Base-by-base conservation (phyloP, 192 early-diverging fungal genomes). In the Coemansia erecta region DNA sequence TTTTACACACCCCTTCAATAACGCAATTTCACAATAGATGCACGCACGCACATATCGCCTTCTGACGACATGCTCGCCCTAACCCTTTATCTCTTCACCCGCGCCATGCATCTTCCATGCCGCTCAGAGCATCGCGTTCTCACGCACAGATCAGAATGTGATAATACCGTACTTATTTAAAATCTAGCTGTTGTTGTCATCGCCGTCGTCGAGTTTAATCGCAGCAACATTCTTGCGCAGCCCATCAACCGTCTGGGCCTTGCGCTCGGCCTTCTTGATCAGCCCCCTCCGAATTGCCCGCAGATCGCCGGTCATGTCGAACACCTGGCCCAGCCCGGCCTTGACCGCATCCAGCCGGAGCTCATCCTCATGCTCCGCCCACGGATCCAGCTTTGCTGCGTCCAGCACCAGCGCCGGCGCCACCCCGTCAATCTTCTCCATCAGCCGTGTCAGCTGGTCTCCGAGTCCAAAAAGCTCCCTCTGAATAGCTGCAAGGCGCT, bases 341-440 rank as follows among this genome's bases (percentile, higher is more conserved):
- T 55, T 35, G 21, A 45, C 33, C 17, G 65, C 69, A 0, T 58
- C 50, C 8, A 48, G 13, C 42, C 63, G 68, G 31, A 72, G 59
- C 8, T 64, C 46, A 26, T 44, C 51, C 2, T 78, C 75, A 1
- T 68, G 65, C 42, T 78, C 75, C 4, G 75, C 60, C 75, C 75
- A 78, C 17, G 75, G 75, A 43, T 78, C 75, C 40, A 78, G 18
- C 48, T 62, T 56, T n/a, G 75, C 69, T 21, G 75, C 75, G 1
- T 72, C 66, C 39, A 78, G 37, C n/a, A 78, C 60, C 48, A 62
- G 53, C 31, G 75, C 75, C 5, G 75, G 75, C 28, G 66, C 62
- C 9, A 78, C 75, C 11, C 65, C 65, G 18, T 78, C 75, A 33
- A 78, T 68, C 39, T 49, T 64, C 58, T 78, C 69, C 75, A 78